A percentile compares a stretch with the other conserved stretches of the same genome.
Conservation (phyloP, 345 rosid genomes). For the Brassica napus region Da-Ae NC_063448.1:52905001-52905500, state of each 20-base stretch:
- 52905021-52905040: background rate
- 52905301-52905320: background rate
- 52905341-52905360: constrained; percentile 73
- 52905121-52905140: no score
- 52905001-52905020: background rate
- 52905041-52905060: background rate
- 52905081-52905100: no score
- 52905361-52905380: constrained; percentile 96
- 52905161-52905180: no score
- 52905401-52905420: constrained; percentile 54
- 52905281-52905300: no score
- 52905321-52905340: constrained; percentile 2
- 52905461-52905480: constrained; percentile 47
- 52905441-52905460: constrained; percentile 41
- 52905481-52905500: constrained; percentile 55
- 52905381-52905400: constrained; percentile 83
- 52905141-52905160: no score
- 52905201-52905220: no score
- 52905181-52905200: no score
- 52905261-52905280: no score
- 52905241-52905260: no score
- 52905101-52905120: no score
- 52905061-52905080: background rate
- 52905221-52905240: no score
- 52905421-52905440: constrained; percentile 58